Percentiles rank a stretch among this genome's conserved stretches.
Evolutionary conservation across 495 filamentous ascomycete genomes (phyloP).

Genomic region (Oidiodendron maius): DNA sequence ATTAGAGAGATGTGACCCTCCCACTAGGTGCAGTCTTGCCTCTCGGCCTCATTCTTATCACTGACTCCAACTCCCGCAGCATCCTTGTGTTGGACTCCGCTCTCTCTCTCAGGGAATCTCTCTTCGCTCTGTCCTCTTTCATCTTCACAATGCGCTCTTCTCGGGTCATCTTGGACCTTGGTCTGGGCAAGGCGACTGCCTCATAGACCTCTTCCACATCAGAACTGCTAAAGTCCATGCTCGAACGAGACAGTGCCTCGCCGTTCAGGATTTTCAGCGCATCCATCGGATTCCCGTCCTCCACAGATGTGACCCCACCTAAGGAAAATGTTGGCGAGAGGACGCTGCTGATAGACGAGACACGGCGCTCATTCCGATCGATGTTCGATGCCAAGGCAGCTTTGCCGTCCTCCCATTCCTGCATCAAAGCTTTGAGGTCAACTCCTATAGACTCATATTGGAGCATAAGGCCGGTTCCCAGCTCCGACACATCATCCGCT

Average conservation of each 20-base stretch:
- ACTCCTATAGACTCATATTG: slow-evolving; percentile 94
- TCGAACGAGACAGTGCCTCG: slow-evolving; percentile 34
- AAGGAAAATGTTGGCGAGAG: slow-evolving; percentile 75
- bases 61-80: slow-evolving; percentile 86
- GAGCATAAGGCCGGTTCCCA: slow-evolving; percentile 68
- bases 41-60: slow-evolving; percentile 67
- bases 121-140: slow-evolving; percentile 73
- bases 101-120: slow-evolving; percentile 62
- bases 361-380: slow-evolving; percentile 61
- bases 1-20: slow-evolving; percentile 25
- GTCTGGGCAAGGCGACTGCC: slow-evolving; percentile 70
- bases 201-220: slow-evolving; percentile 84
- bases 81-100: slow-evolving; percentile 77
- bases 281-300: slow-evolving; percentile 71
- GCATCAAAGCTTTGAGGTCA: slow-evolving; percentile 74
- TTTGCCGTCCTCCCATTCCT: slow-evolving; percentile 89
- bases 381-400: slow-evolving; percentile 67
- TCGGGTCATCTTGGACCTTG: slow-evolving; percentile 68
- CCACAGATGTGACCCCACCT: slow-evolving; percentile 77
- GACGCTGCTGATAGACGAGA: slow-evolving; percentile 64
- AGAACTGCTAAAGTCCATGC: slow-evolving; percentile 33
- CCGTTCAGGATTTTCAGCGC: slow-evolving; percentile 73
- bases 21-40: slow-evolving; percentile 28
- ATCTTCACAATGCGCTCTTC: slow-evolving; percentile 87
- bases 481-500: slow-evolving; percentile 63